Conservation (phyloP, 176 grass and related monocot genomes). For the Ensete glaucum region DNA sequence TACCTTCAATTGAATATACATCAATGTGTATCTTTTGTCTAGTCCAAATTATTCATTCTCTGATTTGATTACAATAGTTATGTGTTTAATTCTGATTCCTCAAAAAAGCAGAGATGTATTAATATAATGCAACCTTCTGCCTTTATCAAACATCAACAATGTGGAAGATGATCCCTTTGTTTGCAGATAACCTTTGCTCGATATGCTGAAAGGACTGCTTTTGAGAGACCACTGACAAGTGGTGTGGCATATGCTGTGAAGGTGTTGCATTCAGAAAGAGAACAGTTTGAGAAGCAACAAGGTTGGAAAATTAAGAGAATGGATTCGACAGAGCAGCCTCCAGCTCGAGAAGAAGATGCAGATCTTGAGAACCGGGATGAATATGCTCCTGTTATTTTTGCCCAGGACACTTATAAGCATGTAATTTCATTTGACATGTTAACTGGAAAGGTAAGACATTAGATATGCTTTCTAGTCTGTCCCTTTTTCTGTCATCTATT, state of each 20-base stretch:
- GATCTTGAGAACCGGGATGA: constrained; percentile 55
- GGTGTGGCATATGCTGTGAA: constrained; percentile 91
- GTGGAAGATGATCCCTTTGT: not conserved
- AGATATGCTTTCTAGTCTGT: not conserved
- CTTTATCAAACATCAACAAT: not conserved
- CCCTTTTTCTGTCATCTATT: not conserved
- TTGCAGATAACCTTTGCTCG: constrained; percentile 76
- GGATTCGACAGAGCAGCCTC: constrained; percentile 59
- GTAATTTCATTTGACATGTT: constrained; percentile 94
- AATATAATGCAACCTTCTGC: no score
- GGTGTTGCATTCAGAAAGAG: constrained; percentile 66
- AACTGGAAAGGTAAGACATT: constrained; percentile 53
- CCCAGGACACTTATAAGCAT: constrained; percentile 88
- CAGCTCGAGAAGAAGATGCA: constrained; percentile 36
- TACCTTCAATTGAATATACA: not conserved
- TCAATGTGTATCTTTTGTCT: not conserved
- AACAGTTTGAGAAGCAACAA: constrained; percentile 78
- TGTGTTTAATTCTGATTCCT: not conserved
- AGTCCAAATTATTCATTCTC: not conserved
- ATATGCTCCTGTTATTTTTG: constrained; percentile 97
- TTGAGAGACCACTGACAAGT: constrained; percentile 94
- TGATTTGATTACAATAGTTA: not conserved
- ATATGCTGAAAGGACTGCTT: constrained; percentile 95
- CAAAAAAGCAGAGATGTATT: no score
- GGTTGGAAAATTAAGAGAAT: constrained; percentile 95